Conservation (phyloP, 345 rosid genomes). For the Rhizophora mangle region DNA sequence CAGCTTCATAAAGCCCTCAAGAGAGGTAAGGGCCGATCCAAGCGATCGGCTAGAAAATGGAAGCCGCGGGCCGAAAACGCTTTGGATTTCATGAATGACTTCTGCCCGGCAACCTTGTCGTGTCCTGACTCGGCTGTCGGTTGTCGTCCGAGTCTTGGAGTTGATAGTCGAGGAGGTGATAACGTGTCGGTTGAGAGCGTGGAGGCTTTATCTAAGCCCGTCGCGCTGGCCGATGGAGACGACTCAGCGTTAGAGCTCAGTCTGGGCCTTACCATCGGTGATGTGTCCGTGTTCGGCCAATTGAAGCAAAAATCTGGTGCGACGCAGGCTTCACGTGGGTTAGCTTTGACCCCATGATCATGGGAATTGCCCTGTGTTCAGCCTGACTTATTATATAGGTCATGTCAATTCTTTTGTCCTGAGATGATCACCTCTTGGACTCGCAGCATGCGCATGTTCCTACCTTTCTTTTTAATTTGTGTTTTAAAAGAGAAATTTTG, state of each 20-base stretch:
- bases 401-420: too few species aligned
- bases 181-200: conserved; percentile 30
- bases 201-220: conserved; percentile 26
- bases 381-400: too few species aligned
- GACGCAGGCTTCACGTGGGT: too few species aligned
- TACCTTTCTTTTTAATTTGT: too few species aligned
- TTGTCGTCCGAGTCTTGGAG: conserved; percentile 7
- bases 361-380: too few species aligned
- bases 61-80: conserved; percentile 3
- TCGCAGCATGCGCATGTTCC: too few species aligned
- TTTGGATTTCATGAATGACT: neutral
- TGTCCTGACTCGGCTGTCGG: conserved; percentile 15
- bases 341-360: too few species aligned
- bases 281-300: too few species aligned
- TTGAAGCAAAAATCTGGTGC: too few species aligned
- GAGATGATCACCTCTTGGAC: too few species aligned
- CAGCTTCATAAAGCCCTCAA: conserved; percentile 21
- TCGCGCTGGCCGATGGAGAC: conserved; percentile 18
- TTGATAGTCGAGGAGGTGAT: conserved; percentile 23
- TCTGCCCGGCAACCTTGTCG: neutral
- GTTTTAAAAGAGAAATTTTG: too few species aligned
- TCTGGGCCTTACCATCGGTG: conserved; percentile 10
- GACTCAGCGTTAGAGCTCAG: conserved; percentile 29
- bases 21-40: conserved; percentile 22
- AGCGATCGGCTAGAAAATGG: conserved; percentile 20